Evolutionary conservation across 75 land plant species (phyloP).

Genomic region (Isoetes taiwanensis): DNA sequence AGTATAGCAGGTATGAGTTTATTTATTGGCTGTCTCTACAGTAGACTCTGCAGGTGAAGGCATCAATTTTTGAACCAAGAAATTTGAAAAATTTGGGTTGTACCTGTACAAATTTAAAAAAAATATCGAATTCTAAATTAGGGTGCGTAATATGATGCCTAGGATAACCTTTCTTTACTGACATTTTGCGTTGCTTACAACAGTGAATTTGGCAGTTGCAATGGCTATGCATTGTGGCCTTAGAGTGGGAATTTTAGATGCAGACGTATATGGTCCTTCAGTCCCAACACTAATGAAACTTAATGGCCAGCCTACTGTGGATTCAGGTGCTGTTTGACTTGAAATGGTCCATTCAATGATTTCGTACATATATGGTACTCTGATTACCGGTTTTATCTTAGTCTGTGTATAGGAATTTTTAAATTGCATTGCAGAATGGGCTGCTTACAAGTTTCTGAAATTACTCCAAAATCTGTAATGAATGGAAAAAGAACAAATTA

Average conservation of each 20-base stretch:
- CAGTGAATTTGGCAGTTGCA: constrained; percentile 96
- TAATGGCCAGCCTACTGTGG: constrained; percentile 58
- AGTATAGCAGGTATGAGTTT: constrained; percentile 64
- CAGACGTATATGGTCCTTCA: constrained; percentile 95
- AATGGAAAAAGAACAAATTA: too few relatives aligned
- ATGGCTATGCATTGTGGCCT: constrained; percentile 66
- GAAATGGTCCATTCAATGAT: too few relatives aligned
- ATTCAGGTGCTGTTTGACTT: too few relatives aligned
- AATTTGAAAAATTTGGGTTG: background rate
- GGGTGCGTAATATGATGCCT: background rate
- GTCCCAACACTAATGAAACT: constrained; percentile 95
- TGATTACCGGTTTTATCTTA: too few relatives aligned
- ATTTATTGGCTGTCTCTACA: background rate
- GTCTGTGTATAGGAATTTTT: too few relatives aligned
- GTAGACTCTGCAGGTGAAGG: too few relatives aligned
- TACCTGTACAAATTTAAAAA: background rate
- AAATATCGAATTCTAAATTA: background rate
- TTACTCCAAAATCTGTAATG: too few relatives aligned
- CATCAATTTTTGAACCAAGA: too few relatives aligned
- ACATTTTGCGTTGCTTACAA: constrained; percentile 8
- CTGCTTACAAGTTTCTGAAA: too few relatives aligned
- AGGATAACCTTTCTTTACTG: background rate
- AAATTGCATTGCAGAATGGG: too few relatives aligned
- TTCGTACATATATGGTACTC: too few relatives aligned
- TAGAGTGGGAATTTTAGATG: constrained; percentile 90